Percentiles rank a stretch among this genome's conserved stretches.
phyloP scores from a whole-genome alignment of 2,329 filamentous ascomycete genomes.

The Trichoderma citrinoviride region DNA sequence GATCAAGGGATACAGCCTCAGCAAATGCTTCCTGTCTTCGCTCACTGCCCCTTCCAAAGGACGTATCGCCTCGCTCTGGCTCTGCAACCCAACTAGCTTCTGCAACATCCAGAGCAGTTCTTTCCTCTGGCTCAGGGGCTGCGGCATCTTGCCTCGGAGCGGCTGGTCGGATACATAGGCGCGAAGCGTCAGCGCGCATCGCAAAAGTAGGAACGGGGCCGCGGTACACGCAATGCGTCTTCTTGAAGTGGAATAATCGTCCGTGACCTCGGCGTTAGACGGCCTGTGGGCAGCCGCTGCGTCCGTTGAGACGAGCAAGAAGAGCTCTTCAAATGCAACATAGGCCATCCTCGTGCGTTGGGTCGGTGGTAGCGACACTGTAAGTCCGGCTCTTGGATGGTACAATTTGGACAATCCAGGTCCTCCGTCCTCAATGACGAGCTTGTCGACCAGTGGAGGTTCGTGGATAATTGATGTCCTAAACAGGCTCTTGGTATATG shows the following conservation, averaged over 20 bases:
- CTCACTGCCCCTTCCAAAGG: constrained; percentile 49
- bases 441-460: constrained; percentile 54
- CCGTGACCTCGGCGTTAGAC: constrained; percentile 32
- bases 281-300: constrained; percentile 39
- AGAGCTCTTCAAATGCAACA: constrained; percentile 75
- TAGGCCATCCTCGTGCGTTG: constrained; percentile 72
- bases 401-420: constrained; percentile 60
- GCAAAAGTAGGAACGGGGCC: constrained; percentile 77
- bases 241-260: constrained; percentile 37
- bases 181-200: constrained; percentile 76
- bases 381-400: constrained; percentile 66
- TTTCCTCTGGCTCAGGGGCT: constrained; percentile 74
- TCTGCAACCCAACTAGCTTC: constrained; percentile 63
- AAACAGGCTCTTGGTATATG: constrained; percentile 76
- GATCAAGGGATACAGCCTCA: constrained; percentile 76
- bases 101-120: constrained; percentile 73
- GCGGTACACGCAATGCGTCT: constrained; percentile 69
- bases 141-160: constrained; percentile 82
- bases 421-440: constrained; percentile 47
- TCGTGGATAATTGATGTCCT: constrained; percentile 76
- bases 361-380: constrained; percentile 63
- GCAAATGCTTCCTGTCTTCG: constrained; percentile 68
- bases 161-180: constrained; percentile 90
- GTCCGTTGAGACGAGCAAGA: constrained; percentile 58
- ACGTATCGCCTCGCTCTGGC: constrained; percentile 68